Percentiles rank a stretch among this genome's conserved stretches.
Conservation (phyloP, 495 filamentous ascomycete genomes). For the Hypoxylon rickii region DNA sequence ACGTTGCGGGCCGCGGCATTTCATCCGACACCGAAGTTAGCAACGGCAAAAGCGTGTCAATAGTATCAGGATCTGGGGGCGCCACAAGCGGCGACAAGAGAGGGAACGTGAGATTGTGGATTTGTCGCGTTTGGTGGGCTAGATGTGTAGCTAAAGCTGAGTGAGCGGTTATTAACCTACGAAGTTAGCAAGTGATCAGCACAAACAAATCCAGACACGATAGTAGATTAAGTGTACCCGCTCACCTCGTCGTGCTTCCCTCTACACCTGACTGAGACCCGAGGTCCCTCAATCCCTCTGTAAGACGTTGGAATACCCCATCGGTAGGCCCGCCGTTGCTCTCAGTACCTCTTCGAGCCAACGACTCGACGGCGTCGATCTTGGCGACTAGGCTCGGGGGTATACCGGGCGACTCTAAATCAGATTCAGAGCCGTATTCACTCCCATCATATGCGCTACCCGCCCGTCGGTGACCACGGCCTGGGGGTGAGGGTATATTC, state of each 20-base stretch:
- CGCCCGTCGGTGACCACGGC: conserved; percentile 49
- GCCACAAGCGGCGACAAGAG: conserved; percentile 63
- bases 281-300: conserved; percentile 75
- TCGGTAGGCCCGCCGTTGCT: conserved; percentile 71
- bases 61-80: conserved; percentile 60
- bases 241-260: conserved; percentile 75
- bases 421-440: conserved; percentile 72
- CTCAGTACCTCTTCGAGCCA: conserved; percentile 73
- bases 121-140: conserved; percentile 77
- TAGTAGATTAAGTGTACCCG: conserved; percentile 10
- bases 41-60: conserved; percentile 69
- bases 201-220: conserved; percentile 4
- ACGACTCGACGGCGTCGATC: conserved; percentile 76
- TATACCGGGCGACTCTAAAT: conserved; percentile 71
- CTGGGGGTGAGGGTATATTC: conserved; percentile 44
- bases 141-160: conserved; percentile 82
- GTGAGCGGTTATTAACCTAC: conserved; percentile 84
- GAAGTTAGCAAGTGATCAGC: conserved; percentile 26
- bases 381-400: conserved; percentile 72
- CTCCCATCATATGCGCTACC: conserved; percentile 63
- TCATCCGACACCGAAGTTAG: conserved; percentile 59
- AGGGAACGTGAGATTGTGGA: conserved; percentile 79
- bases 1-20: conserved; percentile 58
- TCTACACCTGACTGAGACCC: conserved; percentile 82
- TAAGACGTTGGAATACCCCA: conserved; percentile 69